Evolutionary conservation across 495 filamentous ascomycete species (phyloP).

Genomic region (Hypoxylon lenormandii): DNA sequence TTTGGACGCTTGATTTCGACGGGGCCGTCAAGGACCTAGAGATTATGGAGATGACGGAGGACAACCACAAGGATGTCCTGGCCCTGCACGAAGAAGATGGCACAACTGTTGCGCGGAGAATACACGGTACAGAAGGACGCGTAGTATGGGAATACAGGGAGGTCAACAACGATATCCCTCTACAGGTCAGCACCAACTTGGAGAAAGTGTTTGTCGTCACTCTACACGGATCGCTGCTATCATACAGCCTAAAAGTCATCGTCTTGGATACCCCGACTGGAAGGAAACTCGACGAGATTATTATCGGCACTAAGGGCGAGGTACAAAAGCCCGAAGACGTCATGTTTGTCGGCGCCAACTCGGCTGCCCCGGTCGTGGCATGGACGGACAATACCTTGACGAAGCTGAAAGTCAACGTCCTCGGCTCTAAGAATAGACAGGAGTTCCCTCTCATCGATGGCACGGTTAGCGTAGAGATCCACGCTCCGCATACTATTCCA

Average conservation of each 20-base stretch:
- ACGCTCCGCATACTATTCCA: constrained; percentile 76
- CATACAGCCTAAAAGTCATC: constrained; percentile 78
- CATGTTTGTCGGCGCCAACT: constrained; percentile 83
- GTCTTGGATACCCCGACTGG: constrained; percentile 78
- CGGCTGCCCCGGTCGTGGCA: constrained; percentile 81
- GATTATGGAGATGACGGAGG: constrained; percentile 77
- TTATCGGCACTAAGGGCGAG: constrained; percentile 78
- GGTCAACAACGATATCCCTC: constrained; percentile 74
- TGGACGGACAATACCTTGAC: constrained; percentile 80
- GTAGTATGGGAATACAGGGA: constrained; percentile 82
- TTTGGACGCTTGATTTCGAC: constrained; percentile 73
- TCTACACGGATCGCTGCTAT: constrained; percentile 73
- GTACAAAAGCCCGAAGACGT: constrained; percentile 74
- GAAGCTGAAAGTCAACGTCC: constrained; percentile 79
- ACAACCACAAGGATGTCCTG: constrained; percentile 74
- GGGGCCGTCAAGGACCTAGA: constrained; percentile 80
- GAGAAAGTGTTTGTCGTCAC: constrained; percentile 81
- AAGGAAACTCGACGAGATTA: constrained; percentile 71
- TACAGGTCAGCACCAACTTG: constrained; percentile 81
- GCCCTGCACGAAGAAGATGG: constrained; percentile 72
- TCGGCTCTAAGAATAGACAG: constrained; percentile 76
- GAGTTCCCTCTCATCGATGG: constrained; percentile 67
- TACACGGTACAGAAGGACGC: constrained; percentile 78
- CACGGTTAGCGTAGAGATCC: constrained; percentile 74
- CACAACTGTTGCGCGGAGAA: constrained; percentile 70